Percentiles rank a stretch among this genome's conserved stretches.
Conservation (phyloP, 768 basidiomycete species). For the Arthromyces matolae region DNA sequence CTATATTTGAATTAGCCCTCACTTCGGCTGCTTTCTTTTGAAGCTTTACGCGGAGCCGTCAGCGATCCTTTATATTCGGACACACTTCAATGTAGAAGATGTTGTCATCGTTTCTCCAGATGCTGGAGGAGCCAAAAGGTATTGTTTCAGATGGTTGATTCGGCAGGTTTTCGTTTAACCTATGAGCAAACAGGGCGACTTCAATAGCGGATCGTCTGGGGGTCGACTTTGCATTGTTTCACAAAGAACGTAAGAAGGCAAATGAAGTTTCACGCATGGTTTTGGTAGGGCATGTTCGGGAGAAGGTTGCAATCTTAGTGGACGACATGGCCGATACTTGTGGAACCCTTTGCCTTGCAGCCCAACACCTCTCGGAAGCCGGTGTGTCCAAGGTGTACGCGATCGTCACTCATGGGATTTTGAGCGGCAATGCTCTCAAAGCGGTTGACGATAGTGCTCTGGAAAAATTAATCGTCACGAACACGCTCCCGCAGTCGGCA, state of each 20-base stretch:
- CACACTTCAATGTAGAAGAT: constrained; percentile 78
- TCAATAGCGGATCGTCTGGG: constrained; percentile 95
- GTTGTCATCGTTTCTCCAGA: constrained; percentile 97
- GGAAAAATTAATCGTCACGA: constrained; percentile 96
- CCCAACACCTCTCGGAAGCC: constrained; percentile 82
- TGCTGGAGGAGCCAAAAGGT: constrained; percentile 98
- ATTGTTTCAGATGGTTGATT: constrained; percentile 22
- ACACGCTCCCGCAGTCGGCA: constrained; percentile 88
- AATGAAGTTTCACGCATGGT: constrained; percentile 95
- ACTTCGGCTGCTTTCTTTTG: constrained; percentile 1
- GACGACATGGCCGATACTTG: constrained; percentile 99
- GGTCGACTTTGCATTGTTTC: constrained; percentile 97
- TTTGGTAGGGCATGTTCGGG: constrained; percentile 90
- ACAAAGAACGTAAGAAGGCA: constrained; percentile 97
- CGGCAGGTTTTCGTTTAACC: constrained; percentile 8
- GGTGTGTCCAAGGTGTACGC: constrained; percentile 85
- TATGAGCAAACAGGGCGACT: constrained; percentile 69
- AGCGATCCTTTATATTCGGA: constrained; percentile 90
- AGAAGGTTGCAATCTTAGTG: constrained; percentile 90
- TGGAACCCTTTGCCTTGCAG: constrained; percentile 90
- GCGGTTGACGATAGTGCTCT: constrained; percentile 69
- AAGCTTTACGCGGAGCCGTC: constrained; percentile 96
- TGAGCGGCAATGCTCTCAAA: constrained; percentile 85
- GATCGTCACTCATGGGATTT: constrained; percentile 94
- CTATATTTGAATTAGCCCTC: constrained; percentile 1